These are phyloP conservation scores for Scutellaria minor DNA, from an alignment of 257 asterid species.

Conservation along the genomic window DNA sequence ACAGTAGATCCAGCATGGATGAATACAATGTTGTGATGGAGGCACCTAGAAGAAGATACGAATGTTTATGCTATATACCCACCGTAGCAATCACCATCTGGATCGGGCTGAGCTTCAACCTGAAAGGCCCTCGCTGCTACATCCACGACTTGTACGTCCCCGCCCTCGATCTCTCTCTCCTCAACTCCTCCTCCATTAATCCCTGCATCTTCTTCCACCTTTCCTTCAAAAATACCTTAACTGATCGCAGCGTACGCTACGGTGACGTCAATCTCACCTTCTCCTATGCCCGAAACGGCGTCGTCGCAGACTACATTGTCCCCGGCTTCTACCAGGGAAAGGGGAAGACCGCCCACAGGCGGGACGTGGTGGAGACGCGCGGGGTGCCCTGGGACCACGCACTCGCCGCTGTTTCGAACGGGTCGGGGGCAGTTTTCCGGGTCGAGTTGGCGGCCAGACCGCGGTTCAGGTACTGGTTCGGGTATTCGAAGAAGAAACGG, in stretches of 20 bases:
- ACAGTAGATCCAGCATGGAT: too few species aligned
- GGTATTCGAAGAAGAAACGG: conserved; percentile 28
- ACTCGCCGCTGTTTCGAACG: conserved; percentile 4
- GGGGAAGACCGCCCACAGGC: conserved; percentile 15
- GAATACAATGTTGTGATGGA: too few species aligned
- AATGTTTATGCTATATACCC: too few species aligned
- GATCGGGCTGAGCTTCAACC: not conserved
- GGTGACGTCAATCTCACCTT: conserved; percentile 18
- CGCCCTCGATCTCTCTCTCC: conserved; percentile 20
- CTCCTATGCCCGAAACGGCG: conserved; percentile 18
- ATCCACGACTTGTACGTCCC: conserved; percentile 29
- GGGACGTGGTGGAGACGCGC: conserved; percentile 31
- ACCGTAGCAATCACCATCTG: too few species aligned
- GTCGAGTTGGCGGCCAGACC: conserved; percentile 34
- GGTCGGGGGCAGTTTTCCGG: conserved; percentile 29
- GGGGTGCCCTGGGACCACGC: conserved; percentile 34
- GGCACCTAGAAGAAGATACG: too few species aligned
- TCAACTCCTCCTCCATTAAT: not conserved
- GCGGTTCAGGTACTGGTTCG: conserved; percentile 28
- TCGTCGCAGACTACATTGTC: conserved; percentile 12
- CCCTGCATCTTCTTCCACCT: conserved; percentile 34
- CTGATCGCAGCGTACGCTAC: not conserved
- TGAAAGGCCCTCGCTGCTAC: conserved; percentile 24
- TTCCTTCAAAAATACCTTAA: not conserved
- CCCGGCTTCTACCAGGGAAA: conserved; percentile 28